These are phyloP conservation scores for Serendipita sp. DNA, from an alignment of 768 basidiomycete species.

Conservation along the genomic window DNA sequence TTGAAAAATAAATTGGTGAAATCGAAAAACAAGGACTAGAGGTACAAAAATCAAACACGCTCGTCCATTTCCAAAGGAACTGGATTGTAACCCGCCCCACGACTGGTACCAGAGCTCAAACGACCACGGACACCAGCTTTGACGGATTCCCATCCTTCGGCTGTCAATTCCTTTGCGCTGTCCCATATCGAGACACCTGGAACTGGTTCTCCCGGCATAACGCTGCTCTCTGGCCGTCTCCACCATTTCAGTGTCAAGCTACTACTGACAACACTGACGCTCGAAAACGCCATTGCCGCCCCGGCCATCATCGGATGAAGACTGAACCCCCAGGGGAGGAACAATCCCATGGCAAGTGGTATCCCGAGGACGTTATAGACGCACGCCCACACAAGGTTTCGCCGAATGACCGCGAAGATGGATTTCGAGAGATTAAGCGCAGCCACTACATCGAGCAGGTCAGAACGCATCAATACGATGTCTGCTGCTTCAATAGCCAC, in stretches of 20 bases:
- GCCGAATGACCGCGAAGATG: slow-evolving; percentile 80
- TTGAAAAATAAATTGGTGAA: too few species aligned
- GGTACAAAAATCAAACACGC: background rate
- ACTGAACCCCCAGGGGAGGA: slow-evolving; percentile 81
- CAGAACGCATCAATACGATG: slow-evolving; percentile 92
- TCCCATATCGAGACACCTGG: slow-evolving; percentile 24
- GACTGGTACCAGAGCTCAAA: slow-evolving; percentile 18
- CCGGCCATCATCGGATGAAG: slow-evolving; percentile 98
- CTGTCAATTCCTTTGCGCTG: slow-evolving; percentile 26
- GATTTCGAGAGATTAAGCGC: slow-evolving; percentile 77
- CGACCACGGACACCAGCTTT: slow-evolving; percentile 22
- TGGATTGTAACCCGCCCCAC: slow-evolving; percentile 44
- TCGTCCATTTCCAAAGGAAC: slow-evolving; percentile 49
- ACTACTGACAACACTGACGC: slow-evolving; percentile 86
- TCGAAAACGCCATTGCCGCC: slow-evolving; percentile 97
- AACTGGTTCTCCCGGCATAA: slow-evolving; percentile 47
- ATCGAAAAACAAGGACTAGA: background rate
- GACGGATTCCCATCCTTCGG: slow-evolving; percentile 30
- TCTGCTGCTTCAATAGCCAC: slow-evolving; percentile 98
- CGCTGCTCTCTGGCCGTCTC: slow-evolving; percentile 49
- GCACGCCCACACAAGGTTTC: slow-evolving; percentile 94
- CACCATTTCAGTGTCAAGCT: slow-evolving; percentile 78
- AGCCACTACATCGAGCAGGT: slow-evolving; percentile 93
- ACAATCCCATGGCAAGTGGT: slow-evolving; percentile 92
- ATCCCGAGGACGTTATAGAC: slow-evolving; percentile 87